Conservation (phyloP, 768 basidiomycete species). For the Gymnopilus dilepis region DNA sequence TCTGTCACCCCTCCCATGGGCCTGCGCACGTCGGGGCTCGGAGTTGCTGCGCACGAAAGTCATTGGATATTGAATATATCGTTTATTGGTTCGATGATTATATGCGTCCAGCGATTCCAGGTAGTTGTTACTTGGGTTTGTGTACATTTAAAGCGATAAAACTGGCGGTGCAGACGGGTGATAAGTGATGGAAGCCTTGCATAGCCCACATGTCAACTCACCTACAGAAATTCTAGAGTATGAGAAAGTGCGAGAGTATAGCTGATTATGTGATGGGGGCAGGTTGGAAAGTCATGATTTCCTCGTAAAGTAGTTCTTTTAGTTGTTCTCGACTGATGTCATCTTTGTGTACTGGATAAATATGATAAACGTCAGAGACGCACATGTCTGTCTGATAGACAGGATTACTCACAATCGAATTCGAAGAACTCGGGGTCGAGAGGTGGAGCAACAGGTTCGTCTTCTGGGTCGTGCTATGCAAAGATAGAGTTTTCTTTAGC, state of each 20-base stretch:
- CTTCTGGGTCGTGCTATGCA: conserved; percentile 87
- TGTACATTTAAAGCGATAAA: conserved; percentile 8
- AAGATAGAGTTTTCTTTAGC: conserved; percentile 12
- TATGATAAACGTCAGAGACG: neutral
- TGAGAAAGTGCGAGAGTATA: neutral
- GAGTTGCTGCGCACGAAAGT: neutral
- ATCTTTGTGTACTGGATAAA: conserved; percentile 84
- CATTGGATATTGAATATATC: neutral
- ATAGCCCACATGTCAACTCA: neutral
- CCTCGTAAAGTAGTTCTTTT: conserved; percentile 92
- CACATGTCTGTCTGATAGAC: neutral
- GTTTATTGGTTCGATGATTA: conserved; percentile 11
- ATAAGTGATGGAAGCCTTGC: neutral
- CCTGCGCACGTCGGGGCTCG: neutral
- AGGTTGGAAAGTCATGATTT: conserved; percentile 90
- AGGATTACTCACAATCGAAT: conserved; percentile 77
- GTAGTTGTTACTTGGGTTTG: conserved; percentile 7
- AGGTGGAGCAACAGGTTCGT: conserved; percentile 96
- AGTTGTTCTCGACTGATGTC: conserved; percentile 95
- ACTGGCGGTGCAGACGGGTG: neutral
- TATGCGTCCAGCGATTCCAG: conserved; percentile 16
- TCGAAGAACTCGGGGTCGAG: conserved; percentile 97
- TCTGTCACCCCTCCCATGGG: neutral
- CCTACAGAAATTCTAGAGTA: conserved; percentile 13
- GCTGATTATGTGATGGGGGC: conserved; percentile 46